These are phyloP conservation scores for Oenanthe javanica DNA, from an alignment of 140 eudicot genomes.

Conservation along the genomic window DNA sequence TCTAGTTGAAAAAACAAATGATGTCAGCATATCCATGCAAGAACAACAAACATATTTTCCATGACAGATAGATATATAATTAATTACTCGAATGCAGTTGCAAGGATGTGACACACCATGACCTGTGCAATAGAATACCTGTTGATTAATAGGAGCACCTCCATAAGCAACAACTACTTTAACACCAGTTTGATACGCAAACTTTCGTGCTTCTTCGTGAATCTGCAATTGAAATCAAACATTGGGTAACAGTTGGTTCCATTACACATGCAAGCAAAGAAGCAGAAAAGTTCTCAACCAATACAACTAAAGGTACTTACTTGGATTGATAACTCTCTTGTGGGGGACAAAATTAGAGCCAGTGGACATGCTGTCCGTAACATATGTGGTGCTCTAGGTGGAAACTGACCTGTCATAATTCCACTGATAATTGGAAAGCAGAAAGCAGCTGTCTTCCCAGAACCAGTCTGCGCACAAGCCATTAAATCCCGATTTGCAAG, in stretches of 20 bases:
- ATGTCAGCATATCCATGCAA: background rate
- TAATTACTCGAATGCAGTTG: background rate
- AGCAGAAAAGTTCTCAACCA: background rate
- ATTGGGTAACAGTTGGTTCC: no score
- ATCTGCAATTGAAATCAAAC: slow-evolving; percentile 40
- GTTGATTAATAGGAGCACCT: slow-evolving; percentile 86
- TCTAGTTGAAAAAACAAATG: no score
- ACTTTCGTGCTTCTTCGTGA: slow-evolving; percentile 82
- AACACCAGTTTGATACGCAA: slow-evolving; percentile 92
- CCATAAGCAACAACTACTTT: slow-evolving; percentile 96
- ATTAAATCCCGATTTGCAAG: slow-evolving; percentile 10
- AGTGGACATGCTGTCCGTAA: slow-evolving; percentile 10
- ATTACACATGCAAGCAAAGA: background rate
- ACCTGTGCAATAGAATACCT: slow-evolving; percentile 31
- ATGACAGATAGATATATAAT: background rate
- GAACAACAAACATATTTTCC: background rate
- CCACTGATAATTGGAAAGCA: slow-evolving; percentile 15
- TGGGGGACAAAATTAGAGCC: slow-evolving; percentile 9
- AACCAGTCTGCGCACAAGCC: slow-evolving; percentile 16
- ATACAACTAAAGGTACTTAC: background rate
- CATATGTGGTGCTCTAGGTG: slow-evolving; percentile 6
- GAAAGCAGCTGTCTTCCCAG: slow-evolving; percentile 15
- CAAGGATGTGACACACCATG: background rate
- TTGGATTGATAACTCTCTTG: slow-evolving; percentile 10
- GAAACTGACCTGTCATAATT: slow-evolving; percentile 10